Evolutionary conservation across 495 filamentous ascomycete genomes (phyloP), one percentile per base, ranked within the genome.

Genomic region (Annulohypoxylon moriforme): DNA sequence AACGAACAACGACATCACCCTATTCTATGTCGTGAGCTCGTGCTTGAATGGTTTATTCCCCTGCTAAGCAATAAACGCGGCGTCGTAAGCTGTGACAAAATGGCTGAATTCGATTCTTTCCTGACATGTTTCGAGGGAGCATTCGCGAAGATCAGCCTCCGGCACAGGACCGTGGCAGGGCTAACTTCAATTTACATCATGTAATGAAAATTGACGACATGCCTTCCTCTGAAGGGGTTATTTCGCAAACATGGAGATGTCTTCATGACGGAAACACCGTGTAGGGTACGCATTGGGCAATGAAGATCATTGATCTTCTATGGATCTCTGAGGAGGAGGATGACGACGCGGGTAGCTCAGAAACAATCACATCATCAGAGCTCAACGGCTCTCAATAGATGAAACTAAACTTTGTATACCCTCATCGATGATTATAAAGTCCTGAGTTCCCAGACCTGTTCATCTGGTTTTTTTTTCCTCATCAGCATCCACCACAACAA

Each of bases 1-100:
- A 20, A 40, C 25, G 1, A 58, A 58, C 33, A 25, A 58, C 55
- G 33, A 58, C 55, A 58, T 58, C 34, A 22, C 18, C 55, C 20
- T 40, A 38, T 40, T 40, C 3, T 33, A 25, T 58, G 33, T 40
- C 18, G 55, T 58, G 55, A 58, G 55, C n/a, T 40, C 33, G 8
- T 10, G 20, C 33, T 31, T 58, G 55, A 25, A 58, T 58, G 55
- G 55, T 40, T 40, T 4, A 25, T 16, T 40, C 33, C 52, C 55
- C 55, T 58, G 55, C 2, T 40, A 34, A 38, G 55, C 55, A 58
- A 58, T 58, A 58, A 40, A 40, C 33, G 13, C 33, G 55, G 55
- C 55, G 55, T 58, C 55, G 55, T 58, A 58, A 58, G 55, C 55
- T 58, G 20, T 58, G 20, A 14, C 55, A 40, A 40, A 40, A 38